Conservation (phyloP, 371 early-diverging fungal genomes). For the Mucor circinelloides region DNA sequence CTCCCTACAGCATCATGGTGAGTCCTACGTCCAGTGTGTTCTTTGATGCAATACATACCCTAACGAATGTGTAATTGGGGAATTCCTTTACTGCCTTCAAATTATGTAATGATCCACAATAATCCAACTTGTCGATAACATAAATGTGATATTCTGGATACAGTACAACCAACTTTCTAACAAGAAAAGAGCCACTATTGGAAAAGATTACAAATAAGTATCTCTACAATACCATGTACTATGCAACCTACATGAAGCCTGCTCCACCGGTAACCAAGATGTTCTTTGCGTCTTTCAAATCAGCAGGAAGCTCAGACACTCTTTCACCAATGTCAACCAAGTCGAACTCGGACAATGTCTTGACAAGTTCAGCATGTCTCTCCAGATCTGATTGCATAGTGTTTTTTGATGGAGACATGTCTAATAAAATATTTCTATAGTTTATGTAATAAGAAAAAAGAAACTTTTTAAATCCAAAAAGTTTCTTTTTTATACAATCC, state of each 20-base stretch:
- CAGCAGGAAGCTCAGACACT: slow-evolving; percentile 30
- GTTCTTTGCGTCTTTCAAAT: slow-evolving; percentile 44
- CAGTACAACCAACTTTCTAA: slow-evolving; percentile 60
- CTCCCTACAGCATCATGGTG: slow-evolving; percentile 52
- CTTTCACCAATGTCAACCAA: slow-evolving; percentile 51
- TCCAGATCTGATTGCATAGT: neutral
- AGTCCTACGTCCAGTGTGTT: neutral
- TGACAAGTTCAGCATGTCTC: slow-evolving; percentile 31
- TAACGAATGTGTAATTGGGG: slow-evolving; percentile 71
- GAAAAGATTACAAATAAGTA: neutral
- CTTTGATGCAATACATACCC: slow-evolving; percentile 39
- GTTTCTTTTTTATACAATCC: neutral
- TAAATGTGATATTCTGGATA: slow-evolving; percentile 76
- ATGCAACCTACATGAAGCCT: slow-evolving; percentile 75
- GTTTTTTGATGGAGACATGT: slow-evolving; percentile 13
- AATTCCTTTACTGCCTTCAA: slow-evolving; percentile 55
- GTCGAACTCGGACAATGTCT: slow-evolving; percentile 42
- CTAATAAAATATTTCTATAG: neutral
- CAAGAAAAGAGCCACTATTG: slow-evolving; percentile 57
- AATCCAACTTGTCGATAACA: slow-evolving; percentile 82
- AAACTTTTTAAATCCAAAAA: neutral
- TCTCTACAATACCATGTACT: neutral
- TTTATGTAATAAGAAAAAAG: neutral
- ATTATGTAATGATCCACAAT: slow-evolving; percentile 76
- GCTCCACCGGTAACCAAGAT: slow-evolving; percentile 89